phyloP scores from a whole-genome alignment of 2,329 filamentous ascomycete species.

The Podosphaera fusca region DNA sequence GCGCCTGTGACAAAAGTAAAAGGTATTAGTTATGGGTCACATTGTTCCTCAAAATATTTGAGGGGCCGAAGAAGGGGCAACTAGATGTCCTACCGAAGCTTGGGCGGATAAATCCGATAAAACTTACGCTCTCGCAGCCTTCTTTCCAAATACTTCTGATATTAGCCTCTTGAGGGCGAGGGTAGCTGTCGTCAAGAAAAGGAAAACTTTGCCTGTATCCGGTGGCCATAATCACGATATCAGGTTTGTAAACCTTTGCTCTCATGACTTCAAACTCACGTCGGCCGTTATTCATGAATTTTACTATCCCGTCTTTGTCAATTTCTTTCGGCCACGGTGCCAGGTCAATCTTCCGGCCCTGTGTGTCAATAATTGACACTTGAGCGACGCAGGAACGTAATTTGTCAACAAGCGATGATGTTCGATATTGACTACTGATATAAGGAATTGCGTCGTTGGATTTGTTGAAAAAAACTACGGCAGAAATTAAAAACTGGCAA shows the following conservation, averaged over 20 bases:
- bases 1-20: conserved; percentile 13
- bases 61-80: not conserved
- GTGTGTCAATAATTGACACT: conserved; percentile 19
- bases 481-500: not conserved
- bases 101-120: conserved; percentile 25
- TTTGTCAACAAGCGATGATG: conserved; percentile 15
- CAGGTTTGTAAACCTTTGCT: conserved; percentile 17
- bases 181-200: conserved; percentile 20
- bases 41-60: not conserved
- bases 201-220: conserved; percentile 22
- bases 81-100: conserved; percentile 17
- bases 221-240: conserved; percentile 24
- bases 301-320: conserved; percentile 17
- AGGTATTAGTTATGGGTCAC: conserved; percentile 5
- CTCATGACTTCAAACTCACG: conserved; percentile 14
- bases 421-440: conserved; percentile 18
- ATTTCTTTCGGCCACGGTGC: conserved; percentile 22
- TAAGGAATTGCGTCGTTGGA: conserved; percentile 22
- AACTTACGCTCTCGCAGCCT: conserved; percentile 20
- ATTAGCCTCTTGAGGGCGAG: conserved; percentile 23
- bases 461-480: conserved; percentile 16
- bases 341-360: conserved; percentile 21
- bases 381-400: conserved; percentile 20
- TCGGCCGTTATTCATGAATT: conserved; percentile 16
- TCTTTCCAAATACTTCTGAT: conserved; percentile 29